These are phyloP conservation scores for Amanita muscaria DNA, from an alignment of 768 basidiomycete species.

Conservation along the genomic window DNA sequence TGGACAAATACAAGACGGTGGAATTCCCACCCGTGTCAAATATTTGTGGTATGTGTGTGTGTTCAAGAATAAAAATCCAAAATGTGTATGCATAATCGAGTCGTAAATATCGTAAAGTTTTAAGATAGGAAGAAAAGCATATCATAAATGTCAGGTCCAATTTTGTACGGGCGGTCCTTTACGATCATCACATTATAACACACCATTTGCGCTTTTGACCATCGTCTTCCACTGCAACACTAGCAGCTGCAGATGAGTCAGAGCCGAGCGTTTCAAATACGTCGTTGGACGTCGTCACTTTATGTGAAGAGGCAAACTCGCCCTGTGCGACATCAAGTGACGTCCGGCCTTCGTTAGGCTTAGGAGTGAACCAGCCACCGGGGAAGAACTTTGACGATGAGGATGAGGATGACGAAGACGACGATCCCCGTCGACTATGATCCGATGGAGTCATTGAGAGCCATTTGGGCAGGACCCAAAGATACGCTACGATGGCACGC, in stretches of 20 bases:
- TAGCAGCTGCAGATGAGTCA: constrained; percentile 10
- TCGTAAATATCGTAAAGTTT: constrained; percentile 3
- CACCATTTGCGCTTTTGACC: constrained; percentile 31
- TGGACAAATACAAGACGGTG: too few relatives aligned
- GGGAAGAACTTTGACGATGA: constrained; percentile 51
- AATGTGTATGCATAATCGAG: constrained; percentile 1
- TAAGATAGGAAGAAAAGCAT: neutral
- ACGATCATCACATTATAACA: constrained; percentile 31
- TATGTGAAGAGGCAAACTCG: constrained; percentile 28
- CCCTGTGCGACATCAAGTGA: constrained; percentile 44
- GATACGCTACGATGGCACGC: constrained; percentile 6
- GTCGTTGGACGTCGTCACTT: constrained; percentile 20
- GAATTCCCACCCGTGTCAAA: too few relatives aligned
- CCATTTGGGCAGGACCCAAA: constrained; percentile 4
- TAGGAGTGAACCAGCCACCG: constrained; percentile 40
- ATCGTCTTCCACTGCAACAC: constrained; percentile 9
- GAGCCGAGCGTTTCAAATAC: constrained; percentile 12
- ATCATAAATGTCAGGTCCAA: neutral
- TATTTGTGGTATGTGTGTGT: too few relatives aligned
- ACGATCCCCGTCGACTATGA: constrained; percentile 33
- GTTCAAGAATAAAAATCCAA: neutral
- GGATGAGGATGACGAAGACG: neutral
- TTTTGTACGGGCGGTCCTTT: too few relatives aligned
- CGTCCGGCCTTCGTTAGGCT: constrained; percentile 32
- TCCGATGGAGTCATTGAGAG: constrained; percentile 15